phyloP scores from a whole-genome alignment of 805 yeast species.

The Saccharomycopsis olivae region DNA sequence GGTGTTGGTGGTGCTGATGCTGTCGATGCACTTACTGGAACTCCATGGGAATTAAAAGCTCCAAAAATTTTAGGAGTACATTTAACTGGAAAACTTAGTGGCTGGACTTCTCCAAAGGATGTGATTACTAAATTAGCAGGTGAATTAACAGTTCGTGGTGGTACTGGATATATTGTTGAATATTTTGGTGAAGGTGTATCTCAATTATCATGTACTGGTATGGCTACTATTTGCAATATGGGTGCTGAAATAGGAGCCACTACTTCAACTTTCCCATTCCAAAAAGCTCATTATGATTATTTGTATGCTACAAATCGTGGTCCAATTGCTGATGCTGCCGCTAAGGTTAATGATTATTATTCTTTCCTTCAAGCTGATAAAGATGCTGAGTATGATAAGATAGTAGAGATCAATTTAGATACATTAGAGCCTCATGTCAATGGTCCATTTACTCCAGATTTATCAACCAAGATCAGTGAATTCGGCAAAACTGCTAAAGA shows the following conservation, averaged over 20 bases:
- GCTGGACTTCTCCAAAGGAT: constrained; percentile 98
- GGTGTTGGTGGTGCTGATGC: constrained; percentile 99
- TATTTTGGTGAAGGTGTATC: constrained; percentile 94
- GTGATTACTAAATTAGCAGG: constrained; percentile 92
- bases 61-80: constrained; percentile 92
- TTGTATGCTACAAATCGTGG: constrained; percentile 76
- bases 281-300: constrained; percentile 59
- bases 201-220: constrained; percentile 89
- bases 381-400: constrained; percentile 85
- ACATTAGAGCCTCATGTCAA: constrained; percentile 89
- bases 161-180: constrained; percentile 94
- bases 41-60: constrained; percentile 98
- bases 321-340: constrained; percentile 74
- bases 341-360: constrained; percentile 40
- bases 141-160: constrained; percentile 88
- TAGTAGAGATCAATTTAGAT: constrained; percentile 79
- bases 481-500: constrained; percentile 60
- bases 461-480: constrained; percentile 83
- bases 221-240: constrained; percentile 99
- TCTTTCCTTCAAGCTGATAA: constrained; percentile 70
- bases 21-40: constrained; percentile 92
- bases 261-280: constrained; percentile 93
- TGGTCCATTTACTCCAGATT: constrained; percentile 98
- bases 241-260: constrained; percentile 99
- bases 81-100: constrained; percentile 77